Percentiles rank a stretch among this genome's conserved stretches.
phyloP scores from a whole-genome alignment of 1,284 basidiomycete species.

The Ustilago lituana region DNA sequence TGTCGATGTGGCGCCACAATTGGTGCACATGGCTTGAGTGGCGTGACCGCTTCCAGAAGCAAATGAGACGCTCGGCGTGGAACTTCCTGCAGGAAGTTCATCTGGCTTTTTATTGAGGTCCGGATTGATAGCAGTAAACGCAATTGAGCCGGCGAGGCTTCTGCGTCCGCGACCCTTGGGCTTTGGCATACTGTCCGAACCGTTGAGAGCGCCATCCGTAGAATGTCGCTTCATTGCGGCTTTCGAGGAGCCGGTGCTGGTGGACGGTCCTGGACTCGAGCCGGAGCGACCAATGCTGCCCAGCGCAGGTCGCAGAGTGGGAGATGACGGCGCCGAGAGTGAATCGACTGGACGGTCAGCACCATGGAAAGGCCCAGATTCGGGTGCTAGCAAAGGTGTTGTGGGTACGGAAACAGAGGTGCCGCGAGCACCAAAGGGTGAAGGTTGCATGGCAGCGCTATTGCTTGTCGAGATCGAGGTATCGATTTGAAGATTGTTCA shows the following conservation, averaged over 20 bases:
- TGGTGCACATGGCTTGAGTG: constrained; percentile 55
- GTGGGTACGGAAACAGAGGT: constrained; percentile 40
- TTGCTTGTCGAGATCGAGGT: constrained; percentile 21
- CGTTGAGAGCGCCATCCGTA: constrained; percentile 23
- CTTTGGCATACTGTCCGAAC: constrained; percentile 23
- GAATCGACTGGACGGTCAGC: constrained; percentile 37
- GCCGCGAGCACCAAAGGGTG: constrained; percentile 28
- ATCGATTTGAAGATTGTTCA: constrained; percentile 21
- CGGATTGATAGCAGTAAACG: constrained; percentile 45
- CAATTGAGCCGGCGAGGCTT: constrained; percentile 39
- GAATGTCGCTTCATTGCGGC: constrained; percentile 32
- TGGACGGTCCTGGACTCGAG: constrained; percentile 37
- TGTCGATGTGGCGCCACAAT: constrained; percentile 62
- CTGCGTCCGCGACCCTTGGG: constrained; percentile 41
- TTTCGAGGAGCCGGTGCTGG: constrained; percentile 4
- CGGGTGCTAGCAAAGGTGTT: constrained; percentile 35
- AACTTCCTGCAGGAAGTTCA: constrained; percentile 16
- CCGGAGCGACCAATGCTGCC: constrained; percentile 35
- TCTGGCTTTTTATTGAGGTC: constrained; percentile 30
- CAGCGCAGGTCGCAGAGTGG: constrained; percentile 31
- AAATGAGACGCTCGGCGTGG: constrained; percentile 19
- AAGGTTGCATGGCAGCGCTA: constrained; percentile 21
- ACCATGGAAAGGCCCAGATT: constrained; percentile 39
- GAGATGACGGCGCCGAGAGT: constrained; percentile 46
- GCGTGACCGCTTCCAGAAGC: constrained; percentile 26